Evolutionary conservation across 495 filamentous ascomycete genomes (phyloP).

Genomic region (Neurospora sp.): DNA sequence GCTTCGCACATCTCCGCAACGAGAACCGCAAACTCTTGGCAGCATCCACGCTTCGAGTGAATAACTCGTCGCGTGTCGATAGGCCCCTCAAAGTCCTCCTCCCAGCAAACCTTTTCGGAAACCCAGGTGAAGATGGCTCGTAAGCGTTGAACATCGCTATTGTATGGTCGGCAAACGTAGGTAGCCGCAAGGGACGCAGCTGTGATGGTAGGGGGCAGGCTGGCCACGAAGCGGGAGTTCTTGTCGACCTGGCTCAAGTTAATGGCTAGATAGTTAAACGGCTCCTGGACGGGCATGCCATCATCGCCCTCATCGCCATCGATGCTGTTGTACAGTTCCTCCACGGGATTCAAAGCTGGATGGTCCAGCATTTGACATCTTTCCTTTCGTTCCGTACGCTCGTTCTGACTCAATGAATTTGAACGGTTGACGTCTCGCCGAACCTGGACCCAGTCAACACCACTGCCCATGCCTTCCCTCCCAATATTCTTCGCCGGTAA

Average conservation of each 20-base stretch:
- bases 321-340: slow-evolving; percentile 71
- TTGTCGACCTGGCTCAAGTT: slow-evolving; percentile 89
- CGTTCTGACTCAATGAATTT: slow-evolving; percentile 82
- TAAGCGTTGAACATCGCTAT: slow-evolving; percentile 86
- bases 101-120: slow-evolving; percentile 91
- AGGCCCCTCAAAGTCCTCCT: slow-evolving; percentile 72
- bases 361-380: slow-evolving; percentile 92
- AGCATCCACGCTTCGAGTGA: slow-evolving; percentile 70
- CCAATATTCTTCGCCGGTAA: slow-evolving; percentile 42
- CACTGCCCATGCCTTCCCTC: slow-evolving; percentile 52
- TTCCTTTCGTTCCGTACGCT: slow-evolving; percentile 76
- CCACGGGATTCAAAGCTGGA: slow-evolving; percentile 76
- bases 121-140: slow-evolving; percentile 96
- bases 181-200: slow-evolving; percentile 77
- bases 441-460: slow-evolving; percentile 90
- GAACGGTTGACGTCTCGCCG: slow-evolving; percentile 90
- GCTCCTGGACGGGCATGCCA: slow-evolving; percentile 70
- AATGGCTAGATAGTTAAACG: slow-evolving; percentile 66
- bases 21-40: slow-evolving; percentile 83
- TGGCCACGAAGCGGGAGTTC: slow-evolving; percentile 82
- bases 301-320: slow-evolving; percentile 89
- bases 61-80: slow-evolving; percentile 76
- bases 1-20: slow-evolving; percentile 91
- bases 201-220: slow-evolving; percentile 81
- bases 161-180: slow-evolving; percentile 88